These are phyloP conservation scores for Monascus purpureus DNA, from an alignment of 495 filamentous ascomycete genomes.

Conservation along the genomic window DNA sequence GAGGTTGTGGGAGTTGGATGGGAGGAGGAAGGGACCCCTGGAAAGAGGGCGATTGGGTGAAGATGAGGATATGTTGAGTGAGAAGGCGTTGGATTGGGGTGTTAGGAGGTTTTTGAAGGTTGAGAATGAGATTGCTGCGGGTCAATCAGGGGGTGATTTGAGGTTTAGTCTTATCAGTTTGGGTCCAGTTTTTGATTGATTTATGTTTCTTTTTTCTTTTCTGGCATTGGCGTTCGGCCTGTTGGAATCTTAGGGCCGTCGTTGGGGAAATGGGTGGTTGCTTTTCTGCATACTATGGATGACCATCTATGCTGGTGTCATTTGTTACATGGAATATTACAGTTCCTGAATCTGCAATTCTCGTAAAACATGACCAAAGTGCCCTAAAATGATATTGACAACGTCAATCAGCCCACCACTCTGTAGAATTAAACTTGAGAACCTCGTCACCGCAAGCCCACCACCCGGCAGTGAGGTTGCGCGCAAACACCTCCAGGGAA, in stretches of 20 bases:
- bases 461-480: conserved; percentile 78
- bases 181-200: conserved; percentile 47
- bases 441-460: conserved; percentile 82
- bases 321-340: neutral
- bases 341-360: conserved; percentile 1
- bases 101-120: conserved; percentile 46
- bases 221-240: neutral
- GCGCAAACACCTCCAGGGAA: conserved; percentile 76
- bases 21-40: conserved; percentile 56
- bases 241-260: too few species aligned
- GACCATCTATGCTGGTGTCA: neutral
- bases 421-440: conserved; percentile 58
- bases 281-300: neutral
- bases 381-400: too few species aligned
- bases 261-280: neutral
- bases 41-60: conserved; percentile 37
- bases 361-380: too few species aligned
- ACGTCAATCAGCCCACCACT: conserved; percentile 60
- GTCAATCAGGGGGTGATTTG: conserved; percentile 51
- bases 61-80: conserved; percentile 55
- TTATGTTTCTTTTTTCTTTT: neutral
- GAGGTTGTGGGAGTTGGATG: conserved; percentile 76
- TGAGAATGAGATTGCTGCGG: conserved; percentile 37
- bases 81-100: conserved; percentile 48
- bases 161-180: conserved; percentile 63